phyloP scores from a whole-genome alignment of 345 rosid species.

The Rhizophora apiculata region DNA sequence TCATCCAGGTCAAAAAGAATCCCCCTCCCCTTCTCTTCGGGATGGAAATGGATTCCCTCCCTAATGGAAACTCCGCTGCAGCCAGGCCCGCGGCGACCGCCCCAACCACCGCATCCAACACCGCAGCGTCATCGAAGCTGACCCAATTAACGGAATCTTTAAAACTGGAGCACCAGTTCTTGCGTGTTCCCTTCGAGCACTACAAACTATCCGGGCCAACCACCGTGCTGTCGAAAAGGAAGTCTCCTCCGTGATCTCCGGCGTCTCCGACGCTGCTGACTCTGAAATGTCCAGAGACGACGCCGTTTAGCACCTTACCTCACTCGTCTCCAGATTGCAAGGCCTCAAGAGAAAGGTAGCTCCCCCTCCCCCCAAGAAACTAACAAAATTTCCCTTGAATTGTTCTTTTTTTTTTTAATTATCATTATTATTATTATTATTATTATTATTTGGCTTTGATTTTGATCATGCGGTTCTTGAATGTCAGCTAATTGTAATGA shows the following conservation, averaged over 20 bases:
- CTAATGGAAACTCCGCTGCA: slow-evolving; percentile 33
- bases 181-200: slow-evolving; percentile 94
- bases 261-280: slow-evolving; percentile 56
- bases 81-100: neutral
- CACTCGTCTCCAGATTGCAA: slow-evolving; percentile 86
- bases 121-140: slow-evolving; percentile 45
- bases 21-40: neutral
- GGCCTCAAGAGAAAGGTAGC: slow-evolving; percentile 91
- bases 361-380: neutral
- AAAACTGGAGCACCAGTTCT: slow-evolving; percentile 87
- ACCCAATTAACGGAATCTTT: slow-evolving; percentile 72
- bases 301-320: slow-evolving; percentile 65
- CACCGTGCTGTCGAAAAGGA: slow-evolving; percentile 83
- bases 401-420: too few relatives aligned
- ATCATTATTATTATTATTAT: too few relatives aligned
- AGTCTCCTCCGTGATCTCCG: slow-evolving; percentile 59
- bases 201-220: slow-evolving; percentile 83
- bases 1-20: too few relatives aligned
- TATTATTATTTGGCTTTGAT: too few relatives aligned
- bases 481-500: too few relatives aligned
- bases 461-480: too few relatives aligned
- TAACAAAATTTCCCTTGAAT: neutral
- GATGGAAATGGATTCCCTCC: slow-evolving; percentile 29
- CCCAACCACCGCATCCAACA: slow-evolving; percentile 18
- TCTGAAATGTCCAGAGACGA: slow-evolving; percentile 56